Evolutionary conservation across 192 early-diverging fungal genomes (phyloP), one percentile per base, ranked within the genome.

Genomic region (Mortierella antarctica): DNA sequence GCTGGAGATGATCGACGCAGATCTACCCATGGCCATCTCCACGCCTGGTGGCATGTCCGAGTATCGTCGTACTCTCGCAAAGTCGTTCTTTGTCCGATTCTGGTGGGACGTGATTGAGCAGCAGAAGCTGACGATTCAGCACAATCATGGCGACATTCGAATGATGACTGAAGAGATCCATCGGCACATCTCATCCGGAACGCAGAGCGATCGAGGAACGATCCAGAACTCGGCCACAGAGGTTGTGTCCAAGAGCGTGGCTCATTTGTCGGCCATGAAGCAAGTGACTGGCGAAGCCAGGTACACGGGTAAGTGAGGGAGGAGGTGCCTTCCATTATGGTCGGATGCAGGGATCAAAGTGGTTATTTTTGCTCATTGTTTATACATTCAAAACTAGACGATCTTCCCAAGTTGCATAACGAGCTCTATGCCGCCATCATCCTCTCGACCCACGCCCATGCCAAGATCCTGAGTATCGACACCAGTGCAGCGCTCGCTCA

Each of bases 241-340:
- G 40, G 52, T 80, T 65, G 77, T 80, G 14, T 80, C 77, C 50
- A 70, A 66, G 77, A 75, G 81, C 41, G 83, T 93, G n/a, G 82
- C 91, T 17, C 95, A 96, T 70, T 55, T 91, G 44, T 86, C 92
- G 47, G 94, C 93, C 8, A 82, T 93, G 70, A 95, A 93, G 84
- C 95, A 96, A 66, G 88, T 88, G 20, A 96, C 94, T 18, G 94
- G 95, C 42, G 93, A 94, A 73, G 95, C 95, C 12, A 73, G 88
- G 40, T 96, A 95, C 73, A 71, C 91, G 4, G 94, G 31, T 31
- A 31, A 31, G 31, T 31, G 31, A 31, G 31, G 3, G 31, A 31
- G 31, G 3, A 3, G 31, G 31, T 31, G 3, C 3, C 31, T 1
- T 1, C 31, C 31, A 31, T 31, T 31, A 31, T 31, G 31, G 31